phyloP scores from a whole-genome alignment of 345 rosid genomes.

The Pseudoturritis turrita region DNA sequence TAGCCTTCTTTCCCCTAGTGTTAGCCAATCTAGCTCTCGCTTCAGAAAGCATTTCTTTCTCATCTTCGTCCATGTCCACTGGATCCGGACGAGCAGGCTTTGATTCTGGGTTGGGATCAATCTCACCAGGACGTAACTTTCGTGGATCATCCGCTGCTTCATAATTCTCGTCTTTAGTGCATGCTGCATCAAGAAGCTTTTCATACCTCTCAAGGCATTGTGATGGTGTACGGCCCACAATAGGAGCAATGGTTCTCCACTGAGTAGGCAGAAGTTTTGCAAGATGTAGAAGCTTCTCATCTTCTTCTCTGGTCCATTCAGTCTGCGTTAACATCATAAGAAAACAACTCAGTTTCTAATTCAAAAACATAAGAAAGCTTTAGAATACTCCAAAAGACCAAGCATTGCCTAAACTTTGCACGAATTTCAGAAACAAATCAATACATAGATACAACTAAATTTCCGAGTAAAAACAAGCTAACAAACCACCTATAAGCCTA shows the following conservation, averaged over 20 bases:
- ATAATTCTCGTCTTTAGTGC: slow-evolving; percentile 92
- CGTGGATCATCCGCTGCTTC: slow-evolving; percentile 96
- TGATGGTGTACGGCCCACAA: slow-evolving; percentile 98
- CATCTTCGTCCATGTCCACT: slow-evolving; percentile 99
- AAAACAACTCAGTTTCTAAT: background rate
- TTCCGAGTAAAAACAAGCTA: background rate
- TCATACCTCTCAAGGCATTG: slow-evolving; percentile 98
- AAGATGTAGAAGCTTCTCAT: slow-evolving; percentile 97
- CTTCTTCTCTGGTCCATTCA: slow-evolving; percentile 99
- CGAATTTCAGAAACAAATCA: background rate
- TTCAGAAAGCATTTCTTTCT: slow-evolving; percentile 99
- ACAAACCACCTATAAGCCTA: slow-evolving; percentile 1
- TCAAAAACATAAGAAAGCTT: background rate
- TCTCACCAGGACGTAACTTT: slow-evolving; percentile 96
- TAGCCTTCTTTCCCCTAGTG: slow-evolving; percentile 97
- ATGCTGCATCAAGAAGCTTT: slow-evolving; percentile 96
- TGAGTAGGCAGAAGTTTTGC: slow-evolving; percentile 98
- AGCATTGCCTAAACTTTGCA: background rate
- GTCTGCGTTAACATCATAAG: slow-evolving; percentile 47
- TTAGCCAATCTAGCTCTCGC: slow-evolving; percentile 95
- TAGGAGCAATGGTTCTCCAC: slow-evolving; percentile 99
- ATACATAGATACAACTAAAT: background rate
- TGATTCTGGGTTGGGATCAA: slow-evolving; percentile 95
- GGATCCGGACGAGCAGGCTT: slow-evolving; percentile 99
- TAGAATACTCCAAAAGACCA: background rate